Conservation (phyloP, 2,329 filamentous ascomycete genomes). For the Teratosphaeria pseudoeucalypti region DNA sequence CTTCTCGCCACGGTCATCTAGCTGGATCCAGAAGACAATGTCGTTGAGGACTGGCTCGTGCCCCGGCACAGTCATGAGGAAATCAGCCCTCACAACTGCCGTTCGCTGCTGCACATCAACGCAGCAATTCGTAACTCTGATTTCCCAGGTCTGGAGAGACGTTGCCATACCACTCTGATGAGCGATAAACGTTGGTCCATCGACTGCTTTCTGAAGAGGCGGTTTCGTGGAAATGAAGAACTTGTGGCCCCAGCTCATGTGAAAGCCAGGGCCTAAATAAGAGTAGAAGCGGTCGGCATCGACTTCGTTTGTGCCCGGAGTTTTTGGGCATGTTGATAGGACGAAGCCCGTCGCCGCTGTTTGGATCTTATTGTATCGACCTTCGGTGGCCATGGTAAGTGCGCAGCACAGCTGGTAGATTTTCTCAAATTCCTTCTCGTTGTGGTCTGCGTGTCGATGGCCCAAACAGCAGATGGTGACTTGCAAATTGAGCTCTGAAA, state of each 20-base stretch:
- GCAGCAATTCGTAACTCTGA: slow-evolving; percentile 12
- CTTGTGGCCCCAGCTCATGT: slow-evolving; percentile 24
- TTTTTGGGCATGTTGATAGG: slow-evolving; percentile 6
- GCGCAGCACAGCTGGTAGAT: neutral
- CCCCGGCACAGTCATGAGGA: slow-evolving; percentile 18
- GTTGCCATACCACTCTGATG: slow-evolving; percentile 17
- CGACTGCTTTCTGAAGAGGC: slow-evolving; percentile 11
- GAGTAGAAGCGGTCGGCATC: slow-evolving; percentile 13
- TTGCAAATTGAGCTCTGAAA: neutral
- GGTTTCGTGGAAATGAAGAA: slow-evolving; percentile 17
- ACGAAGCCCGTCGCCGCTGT: slow-evolving; percentile 11
- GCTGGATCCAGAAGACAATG: slow-evolving; percentile 24
- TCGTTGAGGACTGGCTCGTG: slow-evolving; percentile 21
- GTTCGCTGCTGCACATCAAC: slow-evolving; percentile 20
- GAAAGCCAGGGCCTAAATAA: slow-evolving; percentile 11
- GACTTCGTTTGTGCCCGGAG: slow-evolving; percentile 9
- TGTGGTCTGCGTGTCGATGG: neutral
- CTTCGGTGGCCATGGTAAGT: neutral
- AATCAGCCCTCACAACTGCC: slow-evolving; percentile 16
- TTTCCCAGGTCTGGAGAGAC: slow-evolving; percentile 16
- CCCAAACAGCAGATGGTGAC: neutral
- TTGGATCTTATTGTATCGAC: slow-evolving; percentile 8
- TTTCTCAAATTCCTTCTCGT: neutral
- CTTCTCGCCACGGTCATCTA: slow-evolving; percentile 16
- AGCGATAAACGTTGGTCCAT: slow-evolving; percentile 13